Percentiles rank a stretch among this genome's conserved stretches.
phyloP scores from a whole-genome alignment of 768 basidiomycete species.

The Scleroderma citrinum region DNA sequence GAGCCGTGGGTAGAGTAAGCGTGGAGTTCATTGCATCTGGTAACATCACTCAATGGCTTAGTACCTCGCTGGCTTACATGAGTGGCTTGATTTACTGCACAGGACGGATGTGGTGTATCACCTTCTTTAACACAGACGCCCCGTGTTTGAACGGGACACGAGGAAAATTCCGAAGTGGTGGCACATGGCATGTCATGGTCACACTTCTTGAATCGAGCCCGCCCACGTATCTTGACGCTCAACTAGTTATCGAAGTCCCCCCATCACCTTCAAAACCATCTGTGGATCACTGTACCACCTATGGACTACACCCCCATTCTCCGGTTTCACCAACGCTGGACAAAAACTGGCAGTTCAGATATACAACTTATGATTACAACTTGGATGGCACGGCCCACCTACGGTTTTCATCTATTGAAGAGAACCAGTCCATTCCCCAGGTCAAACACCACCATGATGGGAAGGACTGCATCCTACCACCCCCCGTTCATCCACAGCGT shows the following conservation, averaged over 20 bases:
- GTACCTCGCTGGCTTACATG: background rate
- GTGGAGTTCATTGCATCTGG: constrained; percentile 59
- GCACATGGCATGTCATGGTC: constrained; percentile 40
- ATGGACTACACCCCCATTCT: background rate
- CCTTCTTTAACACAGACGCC: constrained; percentile 14
- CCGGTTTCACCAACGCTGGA: background rate
- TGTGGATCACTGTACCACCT: too few species aligned
- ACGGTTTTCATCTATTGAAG: background rate
- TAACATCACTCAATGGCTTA: background rate
- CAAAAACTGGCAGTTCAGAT: background rate
- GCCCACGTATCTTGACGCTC: constrained; percentile 46
- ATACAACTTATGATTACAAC: constrained; percentile 1
- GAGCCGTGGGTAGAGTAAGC: constrained; percentile 48
- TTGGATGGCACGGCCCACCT: background rate
- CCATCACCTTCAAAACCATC: constrained; percentile 1
- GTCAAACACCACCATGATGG: background rate
- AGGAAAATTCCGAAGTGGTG: constrained; percentile 7
- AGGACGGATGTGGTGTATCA: constrained; percentile 23
- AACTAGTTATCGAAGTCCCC: constrained; percentile 34
- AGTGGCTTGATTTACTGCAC: background rate
- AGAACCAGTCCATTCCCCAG: background rate
- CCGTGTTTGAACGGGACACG: background rate
- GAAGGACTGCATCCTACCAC: background rate
- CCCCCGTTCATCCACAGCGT: background rate
- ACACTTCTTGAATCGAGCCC: constrained; percentile 46